Evolutionary conservation across 306 rosid genomes (phyloP).

Genomic region (Lathyrus aphaca): DNA sequence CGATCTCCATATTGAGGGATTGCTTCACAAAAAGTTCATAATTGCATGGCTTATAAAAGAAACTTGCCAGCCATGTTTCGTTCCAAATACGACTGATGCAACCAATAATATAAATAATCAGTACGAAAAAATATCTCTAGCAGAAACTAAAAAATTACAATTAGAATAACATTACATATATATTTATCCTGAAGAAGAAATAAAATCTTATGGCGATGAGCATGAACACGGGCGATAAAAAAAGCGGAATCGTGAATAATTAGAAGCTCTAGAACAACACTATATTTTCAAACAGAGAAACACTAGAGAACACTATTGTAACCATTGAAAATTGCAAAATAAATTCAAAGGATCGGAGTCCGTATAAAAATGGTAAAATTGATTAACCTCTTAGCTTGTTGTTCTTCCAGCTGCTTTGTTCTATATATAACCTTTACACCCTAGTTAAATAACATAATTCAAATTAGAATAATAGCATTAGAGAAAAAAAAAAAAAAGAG

Average conservation of each 20-base stretch:
- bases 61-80: slow-evolving; percentile 93
- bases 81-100: slow-evolving; percentile 95
- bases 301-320: not conserved
- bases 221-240: not conserved
- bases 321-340: slow-evolving; percentile 18
- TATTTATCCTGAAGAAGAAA: slow-evolving; percentile 20
- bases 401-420: slow-evolving; percentile 90
- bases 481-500: slow-evolving; percentile 3
- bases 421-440: slow-evolving; percentile 93
- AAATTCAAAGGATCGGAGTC: slow-evolving; percentile 8
- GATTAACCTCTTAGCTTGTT: slow-evolving; percentile 84
- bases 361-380: slow-evolving; percentile 30
- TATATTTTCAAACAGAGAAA: slow-evolving; percentile 6
- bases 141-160: slow-evolving; percentile 10
- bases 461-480: slow-evolving; percentile 33
- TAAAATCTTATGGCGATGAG: not conserved
- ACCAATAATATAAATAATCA: slow-evolving; percentile 37
- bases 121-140: slow-evolving; percentile 27
- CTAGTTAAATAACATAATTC: slow-evolving; percentile 51
- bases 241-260: too few species aligned
- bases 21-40: slow-evolving; percentile 98
- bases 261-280: too few species aligned
- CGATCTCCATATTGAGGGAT: slow-evolving; percentile 99
- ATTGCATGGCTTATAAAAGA: slow-evolving; percentile 99
- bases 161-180: slow-evolving; percentile 6